phyloP scores from a whole-genome alignment of 192 early-diverging fungal species.

The Geranomyces michiganensis region DNA sequence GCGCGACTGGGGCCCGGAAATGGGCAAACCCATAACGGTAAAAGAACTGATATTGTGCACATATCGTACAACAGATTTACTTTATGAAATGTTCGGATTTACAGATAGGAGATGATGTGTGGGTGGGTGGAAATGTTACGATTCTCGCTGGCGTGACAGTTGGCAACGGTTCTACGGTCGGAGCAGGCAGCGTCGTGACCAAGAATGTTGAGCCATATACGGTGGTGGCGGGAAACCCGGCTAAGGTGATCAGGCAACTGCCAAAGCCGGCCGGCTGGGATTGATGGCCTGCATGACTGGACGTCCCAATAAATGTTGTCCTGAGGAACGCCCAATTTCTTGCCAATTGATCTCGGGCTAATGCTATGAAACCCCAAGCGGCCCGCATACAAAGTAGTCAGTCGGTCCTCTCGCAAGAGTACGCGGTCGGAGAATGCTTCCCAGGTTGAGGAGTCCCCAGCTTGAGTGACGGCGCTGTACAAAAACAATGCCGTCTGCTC shows the following conservation, averaged over 20 bases:
- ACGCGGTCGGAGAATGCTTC: not conserved
- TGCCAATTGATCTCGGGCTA: not conserved
- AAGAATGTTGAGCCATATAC: conserved; percentile 79
- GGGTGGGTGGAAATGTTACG: conserved; percentile 82
- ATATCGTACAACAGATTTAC: not conserved
- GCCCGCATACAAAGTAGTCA: conserved; percentile 18
- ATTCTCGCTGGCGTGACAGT: conserved; percentile 88
- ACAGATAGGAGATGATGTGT: conserved; percentile 82
- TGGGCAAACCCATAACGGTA: conserved; percentile 42
- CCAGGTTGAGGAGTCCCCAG: not conserved
- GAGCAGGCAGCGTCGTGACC: conserved; percentile 86
- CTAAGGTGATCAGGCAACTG: conserved; percentile 68
- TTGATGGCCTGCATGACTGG: not conserved
- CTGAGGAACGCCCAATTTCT: not conserved
- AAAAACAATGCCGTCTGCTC: too few relatives aligned
- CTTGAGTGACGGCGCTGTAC: too few relatives aligned
- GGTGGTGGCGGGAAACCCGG: conserved; percentile 87
- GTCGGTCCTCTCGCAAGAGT: conserved; percentile 7
- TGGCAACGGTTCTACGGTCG: conserved; percentile 69
- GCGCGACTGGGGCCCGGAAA: conserved; percentile 32
- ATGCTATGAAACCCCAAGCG: not conserved
- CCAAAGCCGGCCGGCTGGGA: not conserved
- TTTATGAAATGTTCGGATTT: not conserved
- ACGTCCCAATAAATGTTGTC: conserved; percentile 12
- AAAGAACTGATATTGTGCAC: not conserved